Percentiles rank a stretch among this genome's conserved stretches.
Conservation (phyloP, 331 rosid genomes). For the Cucumis variabilis region DNA sequence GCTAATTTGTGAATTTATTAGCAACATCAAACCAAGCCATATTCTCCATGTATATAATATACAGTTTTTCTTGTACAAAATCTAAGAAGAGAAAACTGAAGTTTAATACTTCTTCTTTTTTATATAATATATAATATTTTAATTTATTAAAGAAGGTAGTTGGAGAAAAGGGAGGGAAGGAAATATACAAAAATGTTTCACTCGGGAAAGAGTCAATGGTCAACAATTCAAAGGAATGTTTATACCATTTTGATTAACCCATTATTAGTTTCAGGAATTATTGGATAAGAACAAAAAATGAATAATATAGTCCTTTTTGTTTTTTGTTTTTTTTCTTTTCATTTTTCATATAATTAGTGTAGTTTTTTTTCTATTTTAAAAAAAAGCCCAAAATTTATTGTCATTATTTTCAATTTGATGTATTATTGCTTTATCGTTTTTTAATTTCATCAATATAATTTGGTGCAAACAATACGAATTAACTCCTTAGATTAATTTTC, state of each 20-base stretch:
- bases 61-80: not conserved
- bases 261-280: not conserved
- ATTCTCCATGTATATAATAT: not conserved
- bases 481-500: not conserved
- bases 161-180: not conserved
- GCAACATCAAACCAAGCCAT: not conserved
- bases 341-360: not conserved
- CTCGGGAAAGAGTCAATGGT: not conserved
- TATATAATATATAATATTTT: too few relatives aligned
- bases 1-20: not conserved
- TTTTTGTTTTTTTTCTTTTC: not conserved
- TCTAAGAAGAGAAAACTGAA: not conserved
- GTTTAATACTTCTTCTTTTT: not conserved
- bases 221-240: slow-evolving; percentile 12
- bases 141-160: not conserved
- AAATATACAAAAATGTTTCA: not conserved
- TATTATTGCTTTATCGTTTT: not conserved
- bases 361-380: not conserved
- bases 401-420: not conserved
- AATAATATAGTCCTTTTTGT: not conserved
- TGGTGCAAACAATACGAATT: not conserved
- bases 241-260: not conserved
- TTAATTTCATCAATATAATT: not conserved
- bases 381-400: not conserved
- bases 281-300: not conserved